Evolutionary conservation across 805 yeast species (phyloP), one percentile per base, ranked within the genome.

Genomic region (Monosporozyma servazzii): DNA sequence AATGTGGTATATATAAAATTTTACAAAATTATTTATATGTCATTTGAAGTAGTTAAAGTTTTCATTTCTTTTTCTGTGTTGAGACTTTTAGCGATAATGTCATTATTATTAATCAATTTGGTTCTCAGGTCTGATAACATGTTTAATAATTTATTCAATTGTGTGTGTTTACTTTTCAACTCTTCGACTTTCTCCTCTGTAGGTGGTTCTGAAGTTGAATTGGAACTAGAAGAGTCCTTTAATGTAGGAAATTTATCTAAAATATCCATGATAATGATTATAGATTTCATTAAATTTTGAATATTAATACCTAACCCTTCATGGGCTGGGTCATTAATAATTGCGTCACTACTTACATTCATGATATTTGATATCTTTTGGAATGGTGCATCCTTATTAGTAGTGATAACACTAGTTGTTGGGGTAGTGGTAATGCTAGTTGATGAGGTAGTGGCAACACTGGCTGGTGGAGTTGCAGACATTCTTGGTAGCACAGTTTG

Each of bases 211-310:
- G 11, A 4, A 7, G 17, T 5, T 5, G 29, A 10, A 5, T 21
- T 17, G 11, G 44, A 21, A 21, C 13, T 21, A 17, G 29, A 21
- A 20, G 25, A 41, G 5, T 21, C 44, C 10, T 21, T 21, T 4
- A 27, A 20, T 21, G 20, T 7, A 15, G 31, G 17, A 20, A 48
- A 20, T n/a, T 43, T 41, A 7, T 46, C 46, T 20, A 50, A 36
- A 15, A 47, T 41, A 17, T 47, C 53, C 15, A 47, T 50, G 7
- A 50, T 42, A 18, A 43, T 15, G n/a, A 45, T 7, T 8, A 50
- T 36, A 11, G 53, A 45, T 20, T 43, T 44, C 15, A 30, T 9
- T 29, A 50, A 46, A 27, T 42, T 18, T 31, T 40, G 41, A 5
- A 50, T 8, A 33, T 42, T 50, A n/a, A n/a, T 5, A 3, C 29